A percentile compares a stretch with the other conserved stretches of the same genome.
These are phyloP conservation scores for Claviceps sp. DNA, from an alignment of 2,329 filamentous ascomycete species.

Conservation along the genomic window DNA sequence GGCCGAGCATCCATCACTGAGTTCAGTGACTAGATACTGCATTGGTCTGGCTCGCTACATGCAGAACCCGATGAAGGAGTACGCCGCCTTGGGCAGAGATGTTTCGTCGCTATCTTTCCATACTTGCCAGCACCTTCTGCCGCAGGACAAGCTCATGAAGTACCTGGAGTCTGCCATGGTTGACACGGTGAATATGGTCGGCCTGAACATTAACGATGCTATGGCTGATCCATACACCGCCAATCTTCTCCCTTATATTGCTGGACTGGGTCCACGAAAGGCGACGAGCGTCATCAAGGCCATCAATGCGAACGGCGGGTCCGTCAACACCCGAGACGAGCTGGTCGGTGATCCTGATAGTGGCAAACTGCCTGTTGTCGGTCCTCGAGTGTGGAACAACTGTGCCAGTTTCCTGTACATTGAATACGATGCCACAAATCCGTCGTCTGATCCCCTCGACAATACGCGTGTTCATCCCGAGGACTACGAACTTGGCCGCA, in stretches of 20 bases:
- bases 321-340: conserved; percentile 72
- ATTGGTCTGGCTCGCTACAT: conserved; percentile 81
- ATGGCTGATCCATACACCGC: conserved; percentile 69
- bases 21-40: conserved; percentile 74
- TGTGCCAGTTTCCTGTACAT: conserved; percentile 93
- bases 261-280: conserved; percentile 84
- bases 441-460: conserved; percentile 80
- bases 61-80: conserved; percentile 93
- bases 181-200: conserved; percentile 94
- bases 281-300: conserved; percentile 62
- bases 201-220: conserved; percentile 89
- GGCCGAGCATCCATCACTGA: conserved; percentile 68
- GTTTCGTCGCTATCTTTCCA: conserved; percentile 80
- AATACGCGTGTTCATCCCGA: conserved; percentile 96
- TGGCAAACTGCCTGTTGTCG: conserved; percentile 65
- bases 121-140: conserved; percentile 75
- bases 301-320: conserved; percentile 81
- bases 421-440: conserved; percentile 70
- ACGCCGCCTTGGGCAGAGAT: conserved; percentile 82
- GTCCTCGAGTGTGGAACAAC: conserved; percentile 87
- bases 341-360: conserved; percentile 79
- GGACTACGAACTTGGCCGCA: conserved; percentile 94
- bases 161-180: conserved; percentile 93
- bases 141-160: conserved; percentile 74
- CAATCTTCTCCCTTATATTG: conserved; percentile 80